Evolutionary conservation across 768 basidiomycete genomes (phyloP).

Genomic region (Boletus rubroflammeus): DNA sequence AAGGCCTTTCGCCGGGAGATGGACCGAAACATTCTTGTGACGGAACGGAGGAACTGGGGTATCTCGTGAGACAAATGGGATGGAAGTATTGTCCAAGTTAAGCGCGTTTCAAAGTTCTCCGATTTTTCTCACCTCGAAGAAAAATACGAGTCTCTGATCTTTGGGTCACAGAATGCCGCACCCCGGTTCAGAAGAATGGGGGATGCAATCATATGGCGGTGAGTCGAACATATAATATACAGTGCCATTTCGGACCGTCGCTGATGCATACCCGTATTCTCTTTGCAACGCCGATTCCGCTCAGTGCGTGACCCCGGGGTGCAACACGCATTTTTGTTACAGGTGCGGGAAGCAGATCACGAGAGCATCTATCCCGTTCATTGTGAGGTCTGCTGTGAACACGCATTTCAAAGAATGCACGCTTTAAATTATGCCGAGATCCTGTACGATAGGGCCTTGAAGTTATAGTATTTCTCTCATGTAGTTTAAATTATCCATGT

Average conservation of each 20-base stretch:
- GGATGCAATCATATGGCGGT: constrained; percentile 64
- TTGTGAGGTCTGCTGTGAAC: constrained; percentile 31
- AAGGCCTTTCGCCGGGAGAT: constrained; percentile 24
- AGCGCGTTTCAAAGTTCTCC: constrained; percentile 8
- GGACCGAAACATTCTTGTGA: constrained; percentile 53
- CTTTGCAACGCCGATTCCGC: neutral
- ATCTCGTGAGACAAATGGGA: constrained; percentile 46
- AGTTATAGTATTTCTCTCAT: no score
- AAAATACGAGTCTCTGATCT: neutral
- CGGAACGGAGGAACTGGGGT: constrained; percentile 48
- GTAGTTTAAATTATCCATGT: no score
- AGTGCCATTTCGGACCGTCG: neutral
- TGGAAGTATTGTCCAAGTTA: constrained; percentile 65
- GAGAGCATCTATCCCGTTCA: constrained; percentile 28
- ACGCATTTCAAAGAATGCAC: constrained; percentile 34
- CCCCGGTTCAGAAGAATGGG: constrained; percentile 47
- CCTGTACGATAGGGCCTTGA: neutral
- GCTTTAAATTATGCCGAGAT: constrained; percentile 17
- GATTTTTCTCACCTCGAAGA: neutral
- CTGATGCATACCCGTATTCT: neutral
- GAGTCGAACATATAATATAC: constrained; percentile 18
- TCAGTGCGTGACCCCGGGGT: constrained; percentile 50
- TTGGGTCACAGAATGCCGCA: constrained; percentile 34
- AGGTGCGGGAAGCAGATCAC: constrained; percentile 47
- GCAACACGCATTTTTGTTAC: constrained; percentile 58